Percentiles rank a stretch among this genome's conserved stretches.
These are phyloP conservation scores for Rauvolfia tetraphylla DNA, from an alignment of 257 asterid species.

Conservation along the genomic window DNA sequence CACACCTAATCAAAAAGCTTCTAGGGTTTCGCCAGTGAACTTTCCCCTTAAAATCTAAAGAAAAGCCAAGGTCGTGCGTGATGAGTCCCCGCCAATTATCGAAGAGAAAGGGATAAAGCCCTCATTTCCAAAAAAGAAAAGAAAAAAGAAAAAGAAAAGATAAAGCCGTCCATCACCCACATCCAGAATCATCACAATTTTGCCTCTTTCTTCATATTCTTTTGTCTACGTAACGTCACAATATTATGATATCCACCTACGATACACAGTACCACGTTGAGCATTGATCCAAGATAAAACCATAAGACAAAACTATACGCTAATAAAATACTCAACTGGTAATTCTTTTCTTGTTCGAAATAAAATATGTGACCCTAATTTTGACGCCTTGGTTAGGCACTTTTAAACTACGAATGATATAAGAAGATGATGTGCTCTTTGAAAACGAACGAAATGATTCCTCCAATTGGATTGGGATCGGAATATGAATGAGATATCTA, in stretches of 20 bases:
- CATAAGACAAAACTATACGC: background rate
- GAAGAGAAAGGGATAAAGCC: background rate
- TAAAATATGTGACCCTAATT: background rate
- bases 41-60: no score
- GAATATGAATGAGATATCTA: background rate
- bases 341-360: background rate
- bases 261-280: background rate
- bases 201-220: background rate
- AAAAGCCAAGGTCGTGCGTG: background rate
- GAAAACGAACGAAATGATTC: background rate
- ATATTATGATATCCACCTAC: background rate
- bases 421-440: background rate
- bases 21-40: no score
- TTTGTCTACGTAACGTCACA: background rate
- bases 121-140: no score
- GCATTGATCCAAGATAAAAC: no score
- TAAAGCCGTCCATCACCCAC: no score
- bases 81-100: background rate
- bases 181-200: background rate
- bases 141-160: no score
- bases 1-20: no score
- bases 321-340: background rate
- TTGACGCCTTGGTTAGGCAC: background rate
- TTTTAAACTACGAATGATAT: background rate
- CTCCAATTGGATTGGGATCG: background rate